Percentiles rank a stretch among this genome's conserved stretches.
Evolutionary conservation across 2,329 filamentous ascomycete genomes (phyloP).

Genomic region (Emmonsiellopsis sp.): DNA sequence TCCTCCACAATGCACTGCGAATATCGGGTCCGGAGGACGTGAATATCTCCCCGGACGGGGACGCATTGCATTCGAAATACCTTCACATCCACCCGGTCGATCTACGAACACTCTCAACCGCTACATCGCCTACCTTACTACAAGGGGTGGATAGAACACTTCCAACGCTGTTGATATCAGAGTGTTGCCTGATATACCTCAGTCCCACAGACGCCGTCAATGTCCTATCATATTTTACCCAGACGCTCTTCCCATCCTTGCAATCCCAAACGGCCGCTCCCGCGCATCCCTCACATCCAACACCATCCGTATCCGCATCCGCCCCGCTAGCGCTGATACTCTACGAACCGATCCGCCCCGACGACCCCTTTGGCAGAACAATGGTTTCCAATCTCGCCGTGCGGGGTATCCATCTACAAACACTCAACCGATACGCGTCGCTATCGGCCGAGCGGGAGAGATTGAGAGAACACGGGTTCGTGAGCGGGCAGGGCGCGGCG

Average conservation of each 20-base stretch:
- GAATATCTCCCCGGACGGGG: conserved; percentile 27
- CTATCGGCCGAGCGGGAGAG: conserved; percentile 59
- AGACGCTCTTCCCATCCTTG: conserved; percentile 31
- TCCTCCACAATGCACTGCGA: conserved; percentile 22
- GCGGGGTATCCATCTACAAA: conserved; percentile 75
- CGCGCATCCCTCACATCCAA: neutral
- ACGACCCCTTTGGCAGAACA: conserved; percentile 78
- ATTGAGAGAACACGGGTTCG: conserved; percentile 58
- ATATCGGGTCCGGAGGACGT: conserved; percentile 20
- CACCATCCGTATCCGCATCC: conserved; percentile 11
- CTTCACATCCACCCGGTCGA: conserved; percentile 58
- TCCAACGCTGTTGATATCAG: conserved; percentile 80
- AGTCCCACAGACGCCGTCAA: conserved; percentile 52
- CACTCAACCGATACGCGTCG: conserved; percentile 61
- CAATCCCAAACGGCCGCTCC: conserved; percentile 27
- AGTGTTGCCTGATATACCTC: conserved; percentile 93
- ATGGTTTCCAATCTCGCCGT: conserved; percentile 86
- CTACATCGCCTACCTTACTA: conserved; percentile 21
- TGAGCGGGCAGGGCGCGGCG: conserved; percentile 43
- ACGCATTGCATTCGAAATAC: conserved; percentile 36
- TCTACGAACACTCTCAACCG: conserved; percentile 49
- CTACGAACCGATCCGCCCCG: conserved; percentile 80
- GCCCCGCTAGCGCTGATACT: conserved; percentile 56
- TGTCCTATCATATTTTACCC: conserved; percentile 57
- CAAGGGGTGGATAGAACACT: conserved; percentile 44